These are phyloP conservation scores for Macrocybe gigantea DNA, from an alignment of 768 basidiomycete genomes.

Conservation along the genomic window DNA sequence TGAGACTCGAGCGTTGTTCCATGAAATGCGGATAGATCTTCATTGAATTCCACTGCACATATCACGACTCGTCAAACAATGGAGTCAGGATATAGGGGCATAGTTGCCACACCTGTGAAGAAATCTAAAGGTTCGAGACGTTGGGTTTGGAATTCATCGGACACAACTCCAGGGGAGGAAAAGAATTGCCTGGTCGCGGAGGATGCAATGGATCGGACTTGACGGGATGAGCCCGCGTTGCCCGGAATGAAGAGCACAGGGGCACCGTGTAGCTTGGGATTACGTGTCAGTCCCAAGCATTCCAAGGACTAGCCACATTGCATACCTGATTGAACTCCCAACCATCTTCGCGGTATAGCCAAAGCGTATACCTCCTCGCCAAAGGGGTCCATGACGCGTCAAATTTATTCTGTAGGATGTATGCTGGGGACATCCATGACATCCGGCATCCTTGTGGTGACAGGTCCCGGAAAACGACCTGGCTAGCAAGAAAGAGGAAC, in stretches of 20 bases:
- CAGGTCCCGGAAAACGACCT: conserved; percentile 40
- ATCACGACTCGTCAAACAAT: conserved; percentile 1
- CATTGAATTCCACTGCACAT: conserved; percentile 84
- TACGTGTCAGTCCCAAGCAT: neutral
- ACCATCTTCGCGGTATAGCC: conserved; percentile 83
- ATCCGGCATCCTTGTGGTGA: conserved; percentile 93
- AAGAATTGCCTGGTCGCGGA: conserved; percentile 82
- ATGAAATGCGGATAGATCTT: conserved; percentile 94
- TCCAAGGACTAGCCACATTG: conserved; percentile 4
- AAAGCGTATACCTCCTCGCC: conserved; percentile 74
- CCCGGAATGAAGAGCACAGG: conserved; percentile 98
- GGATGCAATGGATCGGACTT: conserved; percentile 92
- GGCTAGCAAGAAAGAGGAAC: conserved; percentile 36
- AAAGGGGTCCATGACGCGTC: conserved; percentile 67
- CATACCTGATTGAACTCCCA: conserved; percentile 68
- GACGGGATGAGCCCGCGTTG: conserved; percentile 92
- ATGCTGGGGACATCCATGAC: conserved; percentile 95
- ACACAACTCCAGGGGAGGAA: conserved; percentile 48
- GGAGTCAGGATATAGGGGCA: neutral
- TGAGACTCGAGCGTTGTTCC: conserved; percentile 83
- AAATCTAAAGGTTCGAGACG: conserved; percentile 67
- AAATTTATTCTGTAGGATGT: conserved; percentile 66
- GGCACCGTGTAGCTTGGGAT: conserved; percentile 32
- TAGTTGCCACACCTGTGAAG: conserved; percentile 60
- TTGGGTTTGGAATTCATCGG: conserved; percentile 45